phyloP scores from a whole-genome alignment of 768 basidiomycete genomes.

The Kwoniella dejecticola region DNA sequence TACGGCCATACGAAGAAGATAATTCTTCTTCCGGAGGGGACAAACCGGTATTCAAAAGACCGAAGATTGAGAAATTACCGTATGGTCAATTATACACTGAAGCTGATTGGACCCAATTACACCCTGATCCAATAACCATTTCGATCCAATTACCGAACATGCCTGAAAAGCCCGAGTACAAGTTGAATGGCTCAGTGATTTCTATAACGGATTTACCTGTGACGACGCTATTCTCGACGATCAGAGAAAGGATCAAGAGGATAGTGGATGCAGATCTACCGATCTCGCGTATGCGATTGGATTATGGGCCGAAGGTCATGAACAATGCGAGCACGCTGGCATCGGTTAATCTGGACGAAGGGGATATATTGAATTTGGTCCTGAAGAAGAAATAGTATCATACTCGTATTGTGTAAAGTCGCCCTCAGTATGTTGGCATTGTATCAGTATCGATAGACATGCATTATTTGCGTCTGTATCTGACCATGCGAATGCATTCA shows the following conservation, averaged over 20 bases:
- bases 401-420: too few relatives aligned
- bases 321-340: slow-evolving; percentile 84
- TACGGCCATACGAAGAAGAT: slow-evolving; percentile 65
- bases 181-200: slow-evolving; percentile 77
- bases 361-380: slow-evolving; percentile 76
- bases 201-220: slow-evolving; percentile 80
- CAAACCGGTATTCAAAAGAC: slow-evolving; percentile 79
- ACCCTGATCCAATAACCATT: slow-evolving; percentile 87
- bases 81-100: slow-evolving; percentile 77
- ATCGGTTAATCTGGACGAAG: slow-evolving; percentile 85
- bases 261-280: slow-evolving; percentile 76
- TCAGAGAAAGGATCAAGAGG: slow-evolving; percentile 83
- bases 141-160: slow-evolving; percentile 80
- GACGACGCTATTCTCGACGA: slow-evolving; percentile 78
- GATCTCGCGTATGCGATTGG: slow-evolving; percentile 76
- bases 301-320: slow-evolving; percentile 79
- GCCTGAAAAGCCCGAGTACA: slow-evolving; percentile 86
- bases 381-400: slow-evolving; percentile 66
- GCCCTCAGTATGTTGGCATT: too few relatives aligned
- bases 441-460: too few relatives aligned
- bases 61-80: slow-evolving; percentile 79
- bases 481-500: too few relatives aligned
- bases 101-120: slow-evolving; percentile 81
- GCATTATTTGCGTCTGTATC: too few relatives aligned
- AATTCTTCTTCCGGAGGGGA: slow-evolving; percentile 62